Conservation (phyloP, 768 basidiomycete genomes). For the Amanita inopinata region DNA sequence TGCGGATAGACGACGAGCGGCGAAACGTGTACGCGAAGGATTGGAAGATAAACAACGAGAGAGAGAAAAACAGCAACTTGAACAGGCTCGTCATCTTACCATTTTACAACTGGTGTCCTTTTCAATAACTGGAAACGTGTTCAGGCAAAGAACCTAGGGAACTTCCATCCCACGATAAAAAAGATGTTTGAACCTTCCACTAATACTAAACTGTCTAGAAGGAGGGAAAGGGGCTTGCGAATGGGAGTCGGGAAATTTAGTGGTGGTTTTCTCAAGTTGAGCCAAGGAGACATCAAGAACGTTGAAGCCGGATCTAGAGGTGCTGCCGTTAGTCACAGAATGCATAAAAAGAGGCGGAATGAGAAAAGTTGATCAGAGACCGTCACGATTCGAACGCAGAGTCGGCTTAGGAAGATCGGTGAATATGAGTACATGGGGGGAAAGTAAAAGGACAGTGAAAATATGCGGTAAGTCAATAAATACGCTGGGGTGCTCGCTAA, state of each 20-base stretch:
- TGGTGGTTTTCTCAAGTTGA: conserved; percentile 59
- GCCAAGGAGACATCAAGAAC: conserved; percentile 47
- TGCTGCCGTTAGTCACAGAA: not conserved
- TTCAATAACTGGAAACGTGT: not conserved
- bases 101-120: conserved; percentile 8
- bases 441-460: too few species aligned
- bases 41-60: conserved; percentile 52
- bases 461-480: too few species aligned
- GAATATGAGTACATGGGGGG: too few species aligned
- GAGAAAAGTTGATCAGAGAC: not conserved
- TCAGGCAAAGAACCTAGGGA: conserved; percentile 77
- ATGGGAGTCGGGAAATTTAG: conserved; percentile 77
- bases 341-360: not conserved
- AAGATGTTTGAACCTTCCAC: conserved; percentile 41
- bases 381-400: not conserved
- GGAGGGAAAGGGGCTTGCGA: conserved; percentile 53
- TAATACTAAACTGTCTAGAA: conserved; percentile 20
- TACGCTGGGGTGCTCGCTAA: too few species aligned
- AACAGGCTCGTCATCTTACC: conserved; percentile 49
- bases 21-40: conserved; percentile 66
- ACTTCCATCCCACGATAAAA: conserved; percentile 76
- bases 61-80: conserved; percentile 41
- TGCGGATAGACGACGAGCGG: conserved; percentile 59
- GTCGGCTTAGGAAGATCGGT: not conserved
- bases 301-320: not conserved